Evolutionary conservation across 371 early-diverging fungal genomes (phyloP).

Genomic region (Mitosporidium daphniae): DNA sequence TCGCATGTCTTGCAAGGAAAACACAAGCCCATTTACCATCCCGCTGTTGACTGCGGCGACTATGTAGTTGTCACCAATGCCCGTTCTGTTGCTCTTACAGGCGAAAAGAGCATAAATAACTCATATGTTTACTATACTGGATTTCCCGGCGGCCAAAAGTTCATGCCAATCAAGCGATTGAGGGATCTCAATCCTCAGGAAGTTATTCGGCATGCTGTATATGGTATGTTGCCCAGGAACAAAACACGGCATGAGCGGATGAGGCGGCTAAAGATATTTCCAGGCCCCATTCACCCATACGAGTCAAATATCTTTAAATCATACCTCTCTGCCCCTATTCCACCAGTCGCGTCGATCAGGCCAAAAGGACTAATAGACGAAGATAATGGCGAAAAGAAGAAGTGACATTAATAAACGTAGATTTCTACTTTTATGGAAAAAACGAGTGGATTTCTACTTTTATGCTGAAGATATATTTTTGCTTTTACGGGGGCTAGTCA

Average conservation of each 20-base stretch:
- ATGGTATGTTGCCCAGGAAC: constrained; percentile 80
- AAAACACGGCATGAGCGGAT: constrained; percentile 34
- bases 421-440: too few relatives aligned
- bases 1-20: constrained; percentile 77
- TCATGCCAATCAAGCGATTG: constrained; percentile 25
- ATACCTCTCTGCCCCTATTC: too few relatives aligned
- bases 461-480: too few relatives aligned
- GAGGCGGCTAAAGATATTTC: constrained; percentile 38
- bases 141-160: constrained; percentile 57
- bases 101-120: constrained; percentile 48
- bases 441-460: too few relatives aligned
- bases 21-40: constrained; percentile 72
- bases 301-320: constrained; percentile 37
- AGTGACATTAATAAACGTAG: too few relatives aligned
- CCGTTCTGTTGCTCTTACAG: constrained; percentile 31
- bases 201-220: constrained; percentile 52
- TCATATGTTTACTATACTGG: constrained; percentile 52
- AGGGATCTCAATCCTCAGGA: constrained; percentile 33
- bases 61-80: constrained; percentile 85
- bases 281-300: constrained; percentile 58
- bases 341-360: too few relatives aligned
- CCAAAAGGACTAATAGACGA: too few relatives aligned
- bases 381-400: too few relatives aligned
- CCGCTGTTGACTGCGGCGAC: constrained; percentile 80
- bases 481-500: too few relatives aligned